Evolutionary conservation across 208 protist genomes (phyloP), one percentile per base, ranked within the genome.

Genomic region (Leptomonas pyrrhocoris): DNA sequence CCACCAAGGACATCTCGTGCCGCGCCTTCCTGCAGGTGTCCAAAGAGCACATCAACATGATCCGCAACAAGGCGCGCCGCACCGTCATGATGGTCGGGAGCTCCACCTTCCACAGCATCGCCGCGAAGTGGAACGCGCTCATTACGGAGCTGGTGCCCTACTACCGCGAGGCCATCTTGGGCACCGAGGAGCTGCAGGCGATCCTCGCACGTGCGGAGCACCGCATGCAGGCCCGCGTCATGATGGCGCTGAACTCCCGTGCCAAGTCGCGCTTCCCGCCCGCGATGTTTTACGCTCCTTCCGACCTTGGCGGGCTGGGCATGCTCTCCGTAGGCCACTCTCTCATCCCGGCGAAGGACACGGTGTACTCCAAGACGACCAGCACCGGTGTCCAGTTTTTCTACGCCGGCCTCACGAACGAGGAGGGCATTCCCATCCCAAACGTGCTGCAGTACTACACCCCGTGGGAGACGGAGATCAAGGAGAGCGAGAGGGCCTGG

Each of bases 301-400:
- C 99, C 61, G 98, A 99, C 79, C 82, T 99, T 1, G 98, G 98
- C 73, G 98, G 98, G 31, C 84, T 99, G 15, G 99, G 99, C 57
- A 99, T 99, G 99, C 88, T 99, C 40, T 99, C 98, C 15, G 99
- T 99, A 74, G 99, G 99, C 38, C 98, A 99, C 82, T 98, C 99
- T 0, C 96, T 99, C 19, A 99, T 99, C 67, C 99, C 99, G 8
- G 98, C 99, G 56, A 95, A 95, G 46, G 99, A 99, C 80, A 92
- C 99, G 1, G 86, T 98, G 42, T 99, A 98, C 79, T 97, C 97
- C 1, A 96, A 98, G 83, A 99, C 99, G 72, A 99, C 98, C 27
- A 97, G 98, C 53, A 90, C 88, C 38, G 98, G 98, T 57, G 98
- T 98, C n/a, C 99, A 99, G 60, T 99, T 99, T 85, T 99, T 99